Evolutionary conservation across 768 basidiomycete genomes (phyloP).

Genomic region (Russula sp.): DNA sequence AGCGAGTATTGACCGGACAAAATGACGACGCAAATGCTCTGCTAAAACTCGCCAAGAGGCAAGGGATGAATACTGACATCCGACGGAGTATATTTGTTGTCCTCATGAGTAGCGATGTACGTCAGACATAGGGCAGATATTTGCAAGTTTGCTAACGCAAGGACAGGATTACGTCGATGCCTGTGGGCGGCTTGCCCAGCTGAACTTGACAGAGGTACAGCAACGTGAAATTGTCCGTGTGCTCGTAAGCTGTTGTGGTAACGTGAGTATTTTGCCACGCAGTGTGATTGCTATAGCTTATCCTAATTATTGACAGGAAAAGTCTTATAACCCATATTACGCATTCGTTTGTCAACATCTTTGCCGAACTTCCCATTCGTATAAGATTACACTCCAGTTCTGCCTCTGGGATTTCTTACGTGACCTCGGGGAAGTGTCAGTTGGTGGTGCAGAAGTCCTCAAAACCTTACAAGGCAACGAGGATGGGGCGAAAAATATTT

Average conservation of each 20-base stretch:
- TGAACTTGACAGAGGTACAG: constrained; percentile 81
- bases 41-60: constrained; percentile 77
- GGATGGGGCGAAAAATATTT: constrained; percentile 42
- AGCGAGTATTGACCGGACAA: constrained; percentile 25
- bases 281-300: constrained; percentile 5
- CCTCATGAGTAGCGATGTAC: constrained; percentile 90
- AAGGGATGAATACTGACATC: constrained; percentile 99
- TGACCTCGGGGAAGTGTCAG: constrained; percentile 75
- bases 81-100: constrained; percentile 87
- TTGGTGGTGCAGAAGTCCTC: constrained; percentile 73
- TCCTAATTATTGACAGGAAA: constrained; percentile 49
- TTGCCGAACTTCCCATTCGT: constrained; percentile 68
- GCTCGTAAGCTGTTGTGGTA: constrained; percentile 84
- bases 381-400: constrained; percentile 91
- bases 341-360: constrained; percentile 82
- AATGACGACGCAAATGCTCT: constrained; percentile 37
- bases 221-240: constrained; percentile 95
- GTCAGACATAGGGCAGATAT: constrained; percentile 24
- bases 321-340: constrained; percentile 92
- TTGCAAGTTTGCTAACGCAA: neutral
- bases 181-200: constrained; percentile 77
- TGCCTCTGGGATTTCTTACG: constrained; percentile 96
- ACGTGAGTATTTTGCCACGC: constrained; percentile 43
- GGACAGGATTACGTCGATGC: constrained; percentile 92
- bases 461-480: constrained; percentile 50